Conservation (phyloP, 2,329 filamentous ascomycete species). For the Fusarium penzigii region DNA sequence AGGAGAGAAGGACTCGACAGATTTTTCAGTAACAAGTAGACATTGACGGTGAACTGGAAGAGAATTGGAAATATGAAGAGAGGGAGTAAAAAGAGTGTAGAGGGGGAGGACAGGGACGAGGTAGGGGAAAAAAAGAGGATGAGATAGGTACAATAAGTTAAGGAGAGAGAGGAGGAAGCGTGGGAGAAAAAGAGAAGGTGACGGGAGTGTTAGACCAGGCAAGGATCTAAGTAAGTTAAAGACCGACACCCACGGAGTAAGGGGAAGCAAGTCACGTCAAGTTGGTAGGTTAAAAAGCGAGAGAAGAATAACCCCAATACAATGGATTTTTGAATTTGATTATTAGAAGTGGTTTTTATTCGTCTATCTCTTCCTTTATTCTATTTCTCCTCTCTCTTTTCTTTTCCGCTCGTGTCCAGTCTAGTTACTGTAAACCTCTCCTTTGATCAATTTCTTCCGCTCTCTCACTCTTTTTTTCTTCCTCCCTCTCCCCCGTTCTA, state of each 20-base stretch:
- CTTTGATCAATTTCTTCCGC: too few relatives aligned
- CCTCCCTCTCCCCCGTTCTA: conserved; percentile 19
- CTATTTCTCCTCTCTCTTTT: neutral
- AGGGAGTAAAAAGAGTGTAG: neutral
- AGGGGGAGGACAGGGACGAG: conserved; percentile 1
- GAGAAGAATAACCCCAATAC: too few relatives aligned
- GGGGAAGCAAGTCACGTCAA: conserved; percentile 7
- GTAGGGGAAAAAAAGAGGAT: conserved; percentile 5
- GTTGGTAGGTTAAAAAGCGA: neutral
- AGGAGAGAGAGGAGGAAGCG: conserved; percentile 7
- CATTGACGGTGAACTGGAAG: neutral
- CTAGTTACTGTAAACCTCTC: conserved; percentile 19
- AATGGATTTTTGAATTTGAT: conserved; percentile 29
- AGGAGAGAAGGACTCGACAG: conserved; percentile 1
- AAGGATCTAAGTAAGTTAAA: conserved; percentile 25
- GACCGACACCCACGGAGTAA: conserved; percentile 5
- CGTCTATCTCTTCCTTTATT: neutral
- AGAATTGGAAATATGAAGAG: neutral
- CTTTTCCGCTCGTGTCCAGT: neutral
- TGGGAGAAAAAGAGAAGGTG: conserved; percentile 2
- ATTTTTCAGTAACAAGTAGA: neutral
- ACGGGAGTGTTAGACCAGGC: conserved; percentile 2
- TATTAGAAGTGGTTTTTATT: too few relatives aligned
- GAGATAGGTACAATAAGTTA: conserved; percentile 11
- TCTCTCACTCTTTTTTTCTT: neutral